phyloP scores from a whole-genome alignment of 169 alveolate species.

The Cryptosporidium sp. region DNA sequence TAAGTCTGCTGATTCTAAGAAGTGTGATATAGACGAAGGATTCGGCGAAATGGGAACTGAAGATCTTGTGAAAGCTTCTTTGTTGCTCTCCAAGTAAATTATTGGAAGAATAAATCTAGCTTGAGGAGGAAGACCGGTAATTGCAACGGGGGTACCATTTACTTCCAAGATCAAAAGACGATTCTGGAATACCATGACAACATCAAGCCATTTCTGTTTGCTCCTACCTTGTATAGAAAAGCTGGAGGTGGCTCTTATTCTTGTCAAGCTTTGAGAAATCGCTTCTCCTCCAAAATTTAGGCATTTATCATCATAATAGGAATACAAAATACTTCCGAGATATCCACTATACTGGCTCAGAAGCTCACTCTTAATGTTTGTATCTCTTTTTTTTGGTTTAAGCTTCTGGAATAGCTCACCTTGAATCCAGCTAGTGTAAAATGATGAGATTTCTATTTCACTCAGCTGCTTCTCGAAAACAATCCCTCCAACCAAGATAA shows the following conservation, averaged over 20 bases:
- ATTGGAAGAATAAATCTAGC: slow-evolving; percentile 58
- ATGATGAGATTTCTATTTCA: slow-evolving; percentile 8
- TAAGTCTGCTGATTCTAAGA: background rate
- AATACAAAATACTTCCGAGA: slow-evolving; percentile 53
- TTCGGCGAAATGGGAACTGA: background rate
- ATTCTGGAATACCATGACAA: slow-evolving; percentile 44
- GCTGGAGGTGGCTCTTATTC: slow-evolving; percentile 37
- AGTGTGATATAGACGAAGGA: background rate
- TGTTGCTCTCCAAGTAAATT: slow-evolving; percentile 14
- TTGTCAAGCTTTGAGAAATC: slow-evolving; percentile 22
- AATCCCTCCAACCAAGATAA: slow-evolving; percentile 44
- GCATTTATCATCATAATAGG: slow-evolving; percentile 67
- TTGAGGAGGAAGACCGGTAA: slow-evolving; percentile 46
- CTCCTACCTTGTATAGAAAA: background rate
- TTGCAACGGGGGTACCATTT: slow-evolving; percentile 21
- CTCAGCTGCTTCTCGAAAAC: slow-evolving; percentile 15
- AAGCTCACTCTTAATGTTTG: background rate
- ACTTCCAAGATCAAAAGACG: slow-evolving; percentile 18
- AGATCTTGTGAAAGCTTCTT: background rate
- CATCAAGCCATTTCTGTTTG: background rate
- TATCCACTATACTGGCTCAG: background rate
- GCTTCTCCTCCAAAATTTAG: slow-evolving; percentile 35
- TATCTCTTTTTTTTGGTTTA: background rate
- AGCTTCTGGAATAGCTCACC: slow-evolving; percentile 23
- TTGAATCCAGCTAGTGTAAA: slow-evolving; percentile 20